Evolutionary conservation across 805 yeast genomes (phyloP), one percentile per base, ranked within the genome.

Genomic region (Tetrapisispora nanseiensis): DNA sequence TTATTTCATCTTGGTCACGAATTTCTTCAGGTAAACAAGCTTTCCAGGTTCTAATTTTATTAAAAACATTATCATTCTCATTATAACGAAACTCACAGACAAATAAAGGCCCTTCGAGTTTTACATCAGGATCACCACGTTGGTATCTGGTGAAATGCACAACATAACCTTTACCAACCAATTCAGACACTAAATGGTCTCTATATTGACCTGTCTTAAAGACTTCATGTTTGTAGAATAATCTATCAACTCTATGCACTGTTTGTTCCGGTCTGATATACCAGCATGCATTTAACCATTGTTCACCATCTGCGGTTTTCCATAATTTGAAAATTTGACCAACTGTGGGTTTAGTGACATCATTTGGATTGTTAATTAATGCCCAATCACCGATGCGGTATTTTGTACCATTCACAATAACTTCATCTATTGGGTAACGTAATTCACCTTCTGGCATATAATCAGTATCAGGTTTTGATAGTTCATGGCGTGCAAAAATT

Each of bases 11-110:
- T 42, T 66, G 54, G 49, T 83, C 87, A 54, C 97, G 78, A 37
- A 90, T 83, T 62, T 90, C 97, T 63, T 92, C 97, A 0, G 98
- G 98, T 51, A 92, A 72, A 69, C 97, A 92, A 6, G 97, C 97
- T 63, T 86, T 90, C 98, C 98, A 92, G 2, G 98, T 90, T 57
- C 97, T 76, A 55, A 92, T 92, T 59, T 90, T 83, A 65, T 90
- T 92, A 71, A 92, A 92, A 23, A 80, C 80, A 61, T 86, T 85
- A 54, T 86, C 95, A 42, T 76, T 72, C 59, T 90, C 97, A 59
- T 90, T 90, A 65, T 89, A 92, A 56, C 98, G 79, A 61, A 78
- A 85, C 63, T 92, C 98, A 67, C 97, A 92, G 51, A 92, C 81
- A 63, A 87, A 92, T 58, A 94, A 74, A 6, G 92, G 90, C 4